Conservation (phyloP, 306 rosid genomes). For the Gleditsia sinensis region DNA sequence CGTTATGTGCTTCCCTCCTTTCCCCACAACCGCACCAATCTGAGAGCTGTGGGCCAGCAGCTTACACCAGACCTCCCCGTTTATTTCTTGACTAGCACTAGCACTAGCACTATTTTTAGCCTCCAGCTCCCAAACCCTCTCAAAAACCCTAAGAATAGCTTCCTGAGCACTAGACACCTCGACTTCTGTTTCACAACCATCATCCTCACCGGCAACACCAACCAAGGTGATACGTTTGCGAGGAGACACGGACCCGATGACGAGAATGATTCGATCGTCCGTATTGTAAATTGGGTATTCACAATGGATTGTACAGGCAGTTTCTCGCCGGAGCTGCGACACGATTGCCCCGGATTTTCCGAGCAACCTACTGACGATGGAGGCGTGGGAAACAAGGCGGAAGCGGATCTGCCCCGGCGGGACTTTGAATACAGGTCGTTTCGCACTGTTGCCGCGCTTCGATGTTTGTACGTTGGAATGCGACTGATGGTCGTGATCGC, state of each 20-base stretch:
- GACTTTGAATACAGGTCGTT: conserved; percentile 37
- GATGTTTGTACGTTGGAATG: background rate
- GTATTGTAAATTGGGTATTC: conserved; percentile 34
- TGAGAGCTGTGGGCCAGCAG: conserved; percentile 57
- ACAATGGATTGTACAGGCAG: conserved; percentile 56
- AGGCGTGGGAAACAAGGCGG: conserved; percentile 50
- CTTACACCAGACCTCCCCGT: conserved; percentile 45
- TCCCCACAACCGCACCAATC: conserved; percentile 62
- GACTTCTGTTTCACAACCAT: conserved; percentile 22
- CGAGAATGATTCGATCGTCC: conserved; percentile 46
- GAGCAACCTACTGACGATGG: conserved; percentile 51
- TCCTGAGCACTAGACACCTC: conserved; percentile 60
- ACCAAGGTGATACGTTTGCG: conserved; percentile 25
- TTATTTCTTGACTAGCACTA: background rate
- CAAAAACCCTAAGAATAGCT: conserved; percentile 60
- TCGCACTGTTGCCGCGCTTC: conserved; percentile 25
- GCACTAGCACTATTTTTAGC: conserved; percentile 25
- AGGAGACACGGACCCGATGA: conserved; percentile 45
- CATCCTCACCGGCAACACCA: conserved; percentile 11
- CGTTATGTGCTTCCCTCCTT: conserved; percentile 56
- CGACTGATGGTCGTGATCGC: conserved; percentile 6
- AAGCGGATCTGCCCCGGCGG: conserved; percentile 53
- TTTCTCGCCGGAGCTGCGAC: conserved; percentile 58
- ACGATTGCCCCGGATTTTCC: conserved; percentile 52
- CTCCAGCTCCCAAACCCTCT: conserved; percentile 56